Percentiles rank a stretch among this genome's conserved stretches.
phyloP scores from a whole-genome alignment of 2,329 filamentous ascomycete genomes.

The Trichophyton simii region DNA sequence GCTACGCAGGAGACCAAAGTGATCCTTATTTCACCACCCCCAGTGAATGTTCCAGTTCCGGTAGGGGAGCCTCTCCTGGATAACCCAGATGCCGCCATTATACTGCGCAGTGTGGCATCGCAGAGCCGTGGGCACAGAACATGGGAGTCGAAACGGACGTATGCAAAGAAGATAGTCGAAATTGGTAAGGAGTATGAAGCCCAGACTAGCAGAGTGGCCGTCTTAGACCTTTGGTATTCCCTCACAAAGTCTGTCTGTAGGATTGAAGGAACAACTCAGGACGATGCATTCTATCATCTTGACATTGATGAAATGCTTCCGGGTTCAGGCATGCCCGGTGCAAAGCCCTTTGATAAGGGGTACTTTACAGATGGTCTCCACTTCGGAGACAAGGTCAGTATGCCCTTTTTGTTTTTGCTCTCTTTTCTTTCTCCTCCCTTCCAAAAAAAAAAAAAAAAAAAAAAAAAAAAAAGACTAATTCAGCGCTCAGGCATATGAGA shows the following conservation, averaged over 20 bases:
- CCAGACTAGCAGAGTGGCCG: slow-evolving; percentile 21
- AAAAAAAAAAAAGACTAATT: background rate
- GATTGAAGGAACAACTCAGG: slow-evolving; percentile 6
- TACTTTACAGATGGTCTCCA: slow-evolving; percentile 31
- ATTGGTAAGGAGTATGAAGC: slow-evolving; percentile 24
- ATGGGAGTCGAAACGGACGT: slow-evolving; percentile 28
- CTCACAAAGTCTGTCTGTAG: slow-evolving; percentile 17
- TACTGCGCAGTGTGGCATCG: slow-evolving; percentile 5
- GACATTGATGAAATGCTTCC: slow-evolving; percentile 24
- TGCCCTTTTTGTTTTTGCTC: background rate
- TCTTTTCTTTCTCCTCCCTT: background rate
- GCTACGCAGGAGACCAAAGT: slow-evolving; percentile 23
- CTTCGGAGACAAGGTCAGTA: slow-evolving; percentile 18
- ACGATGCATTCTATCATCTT: slow-evolving; percentile 15
- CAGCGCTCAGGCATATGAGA: slow-evolving; percentile 11
- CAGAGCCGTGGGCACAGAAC: slow-evolving; percentile 20
- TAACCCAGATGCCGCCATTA: background rate
- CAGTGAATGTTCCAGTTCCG: slow-evolving; percentile 20
- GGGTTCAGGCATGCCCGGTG: slow-evolving; percentile 23
- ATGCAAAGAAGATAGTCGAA: slow-evolving; percentile 27
- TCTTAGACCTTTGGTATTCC: slow-evolving; percentile 25
- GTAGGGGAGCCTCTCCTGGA: background rate
- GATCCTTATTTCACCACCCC: slow-evolving; percentile 28
- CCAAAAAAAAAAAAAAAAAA: too few species aligned
- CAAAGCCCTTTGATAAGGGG: slow-evolving; percentile 21